Evolutionary conservation across 768 basidiomycete species (phyloP).

Genomic region (Hebeloma cylindrosporum): DNA sequence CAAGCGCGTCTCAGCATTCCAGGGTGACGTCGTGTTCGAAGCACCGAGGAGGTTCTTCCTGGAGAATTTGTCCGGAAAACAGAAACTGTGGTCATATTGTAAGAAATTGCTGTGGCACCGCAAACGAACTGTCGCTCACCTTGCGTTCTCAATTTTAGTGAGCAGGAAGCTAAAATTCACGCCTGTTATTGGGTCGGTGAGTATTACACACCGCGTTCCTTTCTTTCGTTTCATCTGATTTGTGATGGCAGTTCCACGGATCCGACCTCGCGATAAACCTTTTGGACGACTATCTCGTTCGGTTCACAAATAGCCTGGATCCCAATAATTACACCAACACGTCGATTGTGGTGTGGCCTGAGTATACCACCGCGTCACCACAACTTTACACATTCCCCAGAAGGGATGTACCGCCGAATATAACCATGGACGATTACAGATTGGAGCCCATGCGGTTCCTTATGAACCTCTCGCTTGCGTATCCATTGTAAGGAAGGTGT

Average conservation of each 20-base stretch:
- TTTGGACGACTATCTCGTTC: too few species aligned
- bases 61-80: constrained; percentile 13
- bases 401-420: constrained; percentile 16
- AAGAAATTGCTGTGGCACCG: too few species aligned
- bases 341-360: constrained; percentile 14
- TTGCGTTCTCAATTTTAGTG: too few species aligned
- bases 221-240: too few species aligned
- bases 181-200: too few species aligned
- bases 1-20: constrained; percentile 40
- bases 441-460: constrained; percentile 21
- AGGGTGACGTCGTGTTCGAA: constrained; percentile 52
- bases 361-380: constrained; percentile 10
- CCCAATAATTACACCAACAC: constrained; percentile 4
- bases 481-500: too few species aligned
- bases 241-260: too few species aligned
- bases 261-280: too few species aligned
- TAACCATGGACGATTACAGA: constrained; percentile 25
- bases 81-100: neutral
- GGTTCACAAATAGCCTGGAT: too few species aligned
- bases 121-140: too few species aligned
- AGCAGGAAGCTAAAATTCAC: too few species aligned
- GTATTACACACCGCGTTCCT: too few species aligned
- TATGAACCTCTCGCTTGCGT: constrained; percentile 14
- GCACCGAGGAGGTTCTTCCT: constrained; percentile 49
- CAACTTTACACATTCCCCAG: constrained; percentile 28